Evolutionary conservation across 2,329 filamentous ascomycete species (phyloP), one percentile per base, ranked within the genome.

Genomic region (Rutstroemia sp.): DNA sequence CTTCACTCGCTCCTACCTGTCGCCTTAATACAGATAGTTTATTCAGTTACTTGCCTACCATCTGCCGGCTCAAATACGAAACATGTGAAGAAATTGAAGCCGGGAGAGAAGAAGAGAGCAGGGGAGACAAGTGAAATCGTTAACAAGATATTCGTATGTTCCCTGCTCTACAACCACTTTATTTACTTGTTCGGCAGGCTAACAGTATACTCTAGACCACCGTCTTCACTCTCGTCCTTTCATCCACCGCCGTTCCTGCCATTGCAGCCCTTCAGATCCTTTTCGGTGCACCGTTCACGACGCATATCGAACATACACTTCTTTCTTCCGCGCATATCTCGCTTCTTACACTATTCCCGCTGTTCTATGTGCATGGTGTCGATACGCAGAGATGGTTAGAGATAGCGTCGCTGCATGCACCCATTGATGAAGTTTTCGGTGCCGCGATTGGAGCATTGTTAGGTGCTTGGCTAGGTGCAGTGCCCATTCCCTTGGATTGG

Each of bases 401-500:
- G 62, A 80, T 91, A 44, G 81, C 85, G 21, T 80, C 88, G 18
- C 77, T 83, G 49, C 75, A 85, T 18, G 79, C 79, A 45, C 90
- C 92, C 0, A 75, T 94, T 21, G 94, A 97, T 71, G 88, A 92
- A 69, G 83, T 89, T 0, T 94, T 90, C 73, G 92, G 91, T 2
- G 90, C 83, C 1, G 78, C 90, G 9, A 71, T 92, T n/a, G 94
- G 94, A 5, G 85, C 84, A 0, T 75, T 87, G 25, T 66, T 92
- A 1, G 94, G 94, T 5, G 90, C 90, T 42, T 97, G 94, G 94
- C 74, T 96, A 44, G 94, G 94, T 3, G 94, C 94, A 7, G 83
- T 97, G 53, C 94, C 95, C 0, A 97, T 99, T 65, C 94, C 94
- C 2, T 76, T 99, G 63, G 94, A 99, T 71, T 97, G 92, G 92